Conservation (phyloP, 805 yeast species). For the Ogataea nakhonphanomensis region DNA sequence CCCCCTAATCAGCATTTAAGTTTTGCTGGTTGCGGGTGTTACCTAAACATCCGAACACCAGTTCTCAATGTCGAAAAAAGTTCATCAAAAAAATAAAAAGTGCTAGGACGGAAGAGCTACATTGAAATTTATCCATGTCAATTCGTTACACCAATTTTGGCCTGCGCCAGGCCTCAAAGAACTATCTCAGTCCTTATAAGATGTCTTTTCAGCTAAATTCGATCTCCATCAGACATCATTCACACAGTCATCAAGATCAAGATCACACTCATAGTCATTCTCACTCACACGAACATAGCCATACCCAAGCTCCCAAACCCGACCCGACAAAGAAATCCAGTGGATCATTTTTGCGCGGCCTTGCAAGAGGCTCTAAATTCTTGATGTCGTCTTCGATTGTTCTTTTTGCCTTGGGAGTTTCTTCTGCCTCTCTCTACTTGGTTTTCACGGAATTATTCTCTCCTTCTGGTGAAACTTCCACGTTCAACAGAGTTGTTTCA, state of each 20-base stretch:
- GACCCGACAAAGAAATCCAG: conserved; percentile 22
- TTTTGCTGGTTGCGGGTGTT: background rate
- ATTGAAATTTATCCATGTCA: background rate
- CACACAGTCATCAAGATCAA: conserved; percentile 6
- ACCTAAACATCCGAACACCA: conserved; percentile 2
- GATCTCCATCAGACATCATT: conserved; percentile 2
- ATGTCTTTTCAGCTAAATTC: background rate
- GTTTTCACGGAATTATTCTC: conserved; percentile 76
- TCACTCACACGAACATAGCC: conserved; percentile 7
- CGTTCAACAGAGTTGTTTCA: conserved; percentile 82
- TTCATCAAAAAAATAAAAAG: background rate
- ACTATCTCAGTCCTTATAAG: background rate
- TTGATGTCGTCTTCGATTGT: conserved; percentile 60
- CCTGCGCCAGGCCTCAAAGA: background rate
- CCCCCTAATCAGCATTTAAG: background rate
- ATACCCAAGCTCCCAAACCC: conserved; percentile 2
- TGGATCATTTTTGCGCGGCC: conserved; percentile 39
- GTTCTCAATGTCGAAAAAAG: background rate
- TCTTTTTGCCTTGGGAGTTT: conserved; percentile 64
- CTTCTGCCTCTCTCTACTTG: conserved; percentile 67
- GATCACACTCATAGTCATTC: conserved; percentile 6
- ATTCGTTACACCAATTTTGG: background rate
- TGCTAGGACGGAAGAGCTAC: too few species aligned
- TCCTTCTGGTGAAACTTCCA: conserved; percentile 88
- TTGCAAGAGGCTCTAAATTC: conserved; percentile 59